Conservation (phyloP, 1,139 yeast species). For the Yamadazyma diospyri region DNA sequence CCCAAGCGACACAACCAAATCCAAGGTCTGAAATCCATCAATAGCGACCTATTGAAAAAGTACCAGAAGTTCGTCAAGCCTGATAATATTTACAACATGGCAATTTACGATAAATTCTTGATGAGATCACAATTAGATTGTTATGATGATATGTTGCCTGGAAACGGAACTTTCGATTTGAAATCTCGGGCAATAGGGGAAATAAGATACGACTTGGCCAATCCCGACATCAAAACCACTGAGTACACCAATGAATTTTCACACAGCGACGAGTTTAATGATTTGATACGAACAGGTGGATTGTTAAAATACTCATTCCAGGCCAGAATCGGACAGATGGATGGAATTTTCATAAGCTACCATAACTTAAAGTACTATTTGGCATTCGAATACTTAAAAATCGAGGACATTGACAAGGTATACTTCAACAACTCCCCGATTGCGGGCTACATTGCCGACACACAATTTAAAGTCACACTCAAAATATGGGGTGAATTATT, state of each 20-base stretch:
- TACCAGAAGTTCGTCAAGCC: conserved; percentile 17
- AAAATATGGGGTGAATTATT: conserved; percentile 54
- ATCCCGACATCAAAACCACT: conserved; percentile 47
- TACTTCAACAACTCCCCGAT: conserved; percentile 20
- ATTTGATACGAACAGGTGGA: conserved; percentile 68
- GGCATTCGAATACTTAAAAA: conserved; percentile 87
- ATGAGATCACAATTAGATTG: conserved; percentile 94
- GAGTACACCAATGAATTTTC: conserved; percentile 38
- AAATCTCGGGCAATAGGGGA: conserved; percentile 91
- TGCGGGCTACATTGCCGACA: conserved; percentile 58
- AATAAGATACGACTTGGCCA: conserved; percentile 71
- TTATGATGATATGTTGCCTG: conserved; percentile 71
- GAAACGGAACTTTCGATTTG: conserved; percentile 87
- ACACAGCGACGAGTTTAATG: conserved; percentile 60
- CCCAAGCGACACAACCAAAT: too few relatives aligned
- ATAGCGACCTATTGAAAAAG: conserved; percentile 1
- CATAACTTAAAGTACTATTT: conserved; percentile 79
- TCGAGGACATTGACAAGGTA: conserved; percentile 61
- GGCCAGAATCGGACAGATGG: conserved; percentile 95
- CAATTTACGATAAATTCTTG: conserved; percentile 62
- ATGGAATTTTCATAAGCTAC: conserved; percentile 89
- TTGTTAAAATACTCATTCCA: conserved; percentile 83
- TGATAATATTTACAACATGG: conserved; percentile 60
- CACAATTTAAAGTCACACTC: conserved; percentile 67
- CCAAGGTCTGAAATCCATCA: background rate